Percentiles rank a stretch among this genome's conserved stretches.
Conservation (phyloP, 768 basidiomycete species). For the Phaeolepiota aurea region DNA sequence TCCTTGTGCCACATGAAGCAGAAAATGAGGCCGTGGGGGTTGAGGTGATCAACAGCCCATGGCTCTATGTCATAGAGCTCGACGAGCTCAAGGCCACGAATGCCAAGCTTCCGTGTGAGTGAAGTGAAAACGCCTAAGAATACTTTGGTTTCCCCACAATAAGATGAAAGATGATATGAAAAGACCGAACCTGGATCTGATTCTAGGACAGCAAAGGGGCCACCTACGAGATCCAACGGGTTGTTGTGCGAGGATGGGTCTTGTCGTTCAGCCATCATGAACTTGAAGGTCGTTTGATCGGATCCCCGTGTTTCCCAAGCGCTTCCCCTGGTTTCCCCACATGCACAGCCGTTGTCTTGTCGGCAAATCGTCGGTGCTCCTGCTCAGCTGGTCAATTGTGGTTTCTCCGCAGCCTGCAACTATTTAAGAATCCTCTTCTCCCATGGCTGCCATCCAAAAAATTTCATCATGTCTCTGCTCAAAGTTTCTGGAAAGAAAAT, state of each 20-base stretch:
- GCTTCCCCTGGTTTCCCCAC: background rate
- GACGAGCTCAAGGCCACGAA: constrained; percentile 41
- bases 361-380: constrained; percentile 13
- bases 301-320: too few relatives aligned
- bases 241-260: background rate
- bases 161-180: too few relatives aligned
- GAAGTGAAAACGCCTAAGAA: constrained; percentile 45
- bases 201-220: constrained; percentile 55
- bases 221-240: constrained; percentile 44
- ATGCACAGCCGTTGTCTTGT: background rate
- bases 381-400: constrained; percentile 5
- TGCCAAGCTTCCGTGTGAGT: constrained; percentile 44
- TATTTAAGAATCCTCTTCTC: background rate
- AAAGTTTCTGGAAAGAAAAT: constrained; percentile 52
- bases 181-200: constrained; percentile 45
- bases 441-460: constrained; percentile 3
- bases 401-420: constrained; percentile 6
- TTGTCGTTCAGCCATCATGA: background rate
- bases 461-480: constrained; percentile 38
- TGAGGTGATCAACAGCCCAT: constrained; percentile 53
- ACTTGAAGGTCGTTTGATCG: background rate
- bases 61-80: constrained; percentile 60
- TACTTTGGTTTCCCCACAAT: too few relatives aligned
- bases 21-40: constrained; percentile 52
- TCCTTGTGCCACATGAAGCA: constrained; percentile 55